These are phyloP conservation scores for Backusella sp. DNA, from an alignment of 192 early-diverging fungal species.

Conservation along the genomic window DNA sequence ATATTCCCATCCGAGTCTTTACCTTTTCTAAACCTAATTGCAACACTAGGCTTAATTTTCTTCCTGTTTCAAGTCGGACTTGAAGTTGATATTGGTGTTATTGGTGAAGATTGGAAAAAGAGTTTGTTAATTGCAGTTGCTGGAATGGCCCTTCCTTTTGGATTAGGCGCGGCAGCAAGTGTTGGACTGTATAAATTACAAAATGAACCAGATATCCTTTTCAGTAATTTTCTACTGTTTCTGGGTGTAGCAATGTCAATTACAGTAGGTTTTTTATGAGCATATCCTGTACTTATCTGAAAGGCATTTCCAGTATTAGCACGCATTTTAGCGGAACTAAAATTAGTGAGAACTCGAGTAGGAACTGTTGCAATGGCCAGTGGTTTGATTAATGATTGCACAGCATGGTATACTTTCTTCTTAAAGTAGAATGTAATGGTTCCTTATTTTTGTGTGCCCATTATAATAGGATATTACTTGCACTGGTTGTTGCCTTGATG, in stretches of 20 bases:
- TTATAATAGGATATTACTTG: constrained; percentile 47
- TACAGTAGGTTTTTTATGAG: constrained; percentile 48
- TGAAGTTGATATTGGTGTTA: constrained; percentile 71
- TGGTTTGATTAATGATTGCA: constrained; percentile 83
- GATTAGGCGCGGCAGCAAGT: constrained; percentile 70
- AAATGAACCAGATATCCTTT: constrained; percentile 43
- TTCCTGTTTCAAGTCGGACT: constrained; percentile 88
- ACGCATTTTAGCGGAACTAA: constrained; percentile 87
- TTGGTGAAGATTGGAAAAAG: constrained; percentile 54
- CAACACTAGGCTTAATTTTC: constrained; percentile 87
- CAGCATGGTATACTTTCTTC: constrained; percentile 67
- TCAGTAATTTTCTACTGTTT: constrained; percentile 80
- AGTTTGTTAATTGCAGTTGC: constrained; percentile 66
- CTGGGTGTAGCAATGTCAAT: constrained; percentile 89
- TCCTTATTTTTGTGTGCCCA: neutral
- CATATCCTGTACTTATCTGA: neutral
- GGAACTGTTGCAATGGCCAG: constrained; percentile 85
- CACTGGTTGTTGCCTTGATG: constrained; percentile 81
- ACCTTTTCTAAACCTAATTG: constrained; percentile 72
- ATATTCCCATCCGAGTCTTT: constrained; percentile 78
- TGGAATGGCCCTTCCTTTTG: constrained; percentile 84
- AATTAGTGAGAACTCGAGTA: constrained; percentile 75
- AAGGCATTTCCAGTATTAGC: constrained; percentile 92
- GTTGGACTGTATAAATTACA: constrained; percentile 64
- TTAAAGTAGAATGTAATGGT: neutral